Percentiles rank a stretch among this genome's conserved stretches.
These are phyloP conservation scores for Gossypium herbaceum DNA, from an alignment of 345 rosid species.

Conservation along the genomic window DNA sequence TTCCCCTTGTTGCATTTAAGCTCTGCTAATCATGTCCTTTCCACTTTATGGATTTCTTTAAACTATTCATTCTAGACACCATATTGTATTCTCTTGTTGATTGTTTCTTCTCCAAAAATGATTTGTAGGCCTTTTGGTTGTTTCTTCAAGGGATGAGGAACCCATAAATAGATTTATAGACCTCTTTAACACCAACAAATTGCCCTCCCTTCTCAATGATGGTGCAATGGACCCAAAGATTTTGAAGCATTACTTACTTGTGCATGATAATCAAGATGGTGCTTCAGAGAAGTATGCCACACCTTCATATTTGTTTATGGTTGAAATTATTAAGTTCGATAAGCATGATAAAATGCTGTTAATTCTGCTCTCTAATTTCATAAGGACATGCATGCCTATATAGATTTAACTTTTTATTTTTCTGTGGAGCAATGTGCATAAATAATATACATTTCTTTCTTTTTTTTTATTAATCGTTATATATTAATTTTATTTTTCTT, in stretches of 20 bases:
- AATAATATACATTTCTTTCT: no score
- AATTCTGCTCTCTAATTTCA: not conserved
- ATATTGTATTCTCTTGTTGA: not conserved
- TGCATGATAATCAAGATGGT: conserved; percentile 90
- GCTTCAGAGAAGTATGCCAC: conserved; percentile 63
- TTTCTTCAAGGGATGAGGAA: conserved; percentile 86
- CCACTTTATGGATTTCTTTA: not conserved
- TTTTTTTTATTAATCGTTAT: no score
- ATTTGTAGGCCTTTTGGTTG: conserved; percentile 79
- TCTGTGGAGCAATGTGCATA: not conserved
- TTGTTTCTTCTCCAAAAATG: conserved; percentile 15
- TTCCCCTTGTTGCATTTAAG: not conserved
- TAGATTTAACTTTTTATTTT: not conserved
- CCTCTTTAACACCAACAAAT: conserved; percentile 72
- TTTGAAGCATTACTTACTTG: conserved; percentile 74
- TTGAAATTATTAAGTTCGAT: not conserved
- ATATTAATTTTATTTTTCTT: not conserved
- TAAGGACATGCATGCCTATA: not conserved
- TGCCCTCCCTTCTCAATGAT: conserved; percentile 81
- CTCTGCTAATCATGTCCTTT: conserved; percentile 1
- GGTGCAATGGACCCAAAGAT: conserved; percentile 94
- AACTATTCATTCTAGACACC: not conserved
- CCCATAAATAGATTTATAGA: conserved; percentile 78
- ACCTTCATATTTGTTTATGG: conserved; percentile 19
- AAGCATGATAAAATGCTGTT: not conserved